Evolutionary conservation across 805 yeast genomes (phyloP), one percentile per base, ranked within the genome.

Genomic region (Ogataea degrootiae): DNA sequence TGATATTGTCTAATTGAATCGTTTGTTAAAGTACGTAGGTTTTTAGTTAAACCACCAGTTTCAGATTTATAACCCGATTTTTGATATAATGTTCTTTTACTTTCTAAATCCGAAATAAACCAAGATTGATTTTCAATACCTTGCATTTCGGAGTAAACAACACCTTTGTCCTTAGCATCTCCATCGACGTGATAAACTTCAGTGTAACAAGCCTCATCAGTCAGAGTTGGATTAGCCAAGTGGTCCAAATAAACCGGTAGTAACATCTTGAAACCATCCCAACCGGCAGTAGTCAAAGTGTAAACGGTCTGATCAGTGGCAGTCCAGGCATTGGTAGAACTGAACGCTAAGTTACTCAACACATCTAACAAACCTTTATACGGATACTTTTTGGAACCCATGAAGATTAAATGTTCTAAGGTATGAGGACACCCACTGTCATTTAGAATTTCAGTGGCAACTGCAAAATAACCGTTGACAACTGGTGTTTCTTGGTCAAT

Each of bases 161-260:
- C 99, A 57, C 99, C 99, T 63, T 89, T 89, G 57, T 94, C 99
- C 54, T 85, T 81, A 33, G 87, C 96, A 8, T 80, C 76, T 2
- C 96, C 96, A 63, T 94, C 98, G 41, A 94, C 79, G 63, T 94
- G 98, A 63, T 88, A 88, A 8, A 94, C 98, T 63, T 94, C 99
- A 1, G 99, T 94, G 45, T 84, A 70, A 58, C 96, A 94, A 0
- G 96, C 96, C 44, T 82, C 87, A 60, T 90, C 96, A 1, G 96
- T 85, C 44, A 94, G 69, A 0, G 96, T 87, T 2, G 99, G 97
- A 56, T 82, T 66, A 41, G 90, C 65, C 22, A 94, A 67, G 62
- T 94, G 98, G 62, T 94, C 98, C 54, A 94, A 67, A 63, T 92
- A 94, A 3, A 90, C 83, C 0, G 99, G 98, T 31, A 94, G 74